Evolutionary conservation across 2,329 filamentous ascomycete species (phyloP).

Genomic region (Alternaria arbusti): DNA sequence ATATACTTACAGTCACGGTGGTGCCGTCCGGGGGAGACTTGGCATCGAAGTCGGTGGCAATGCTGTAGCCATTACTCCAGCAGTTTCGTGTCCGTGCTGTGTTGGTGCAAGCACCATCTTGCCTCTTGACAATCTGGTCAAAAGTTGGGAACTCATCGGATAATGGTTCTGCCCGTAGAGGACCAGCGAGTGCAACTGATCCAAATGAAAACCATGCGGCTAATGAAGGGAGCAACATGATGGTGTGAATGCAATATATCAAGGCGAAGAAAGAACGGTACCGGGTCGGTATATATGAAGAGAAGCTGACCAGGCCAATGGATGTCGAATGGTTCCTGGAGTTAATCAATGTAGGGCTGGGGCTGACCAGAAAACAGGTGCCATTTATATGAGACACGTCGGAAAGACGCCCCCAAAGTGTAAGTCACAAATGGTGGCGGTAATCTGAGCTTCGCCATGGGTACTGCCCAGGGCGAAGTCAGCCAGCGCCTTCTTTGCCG

Average conservation of each 20-base stretch:
- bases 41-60: slow-evolving; percentile 55
- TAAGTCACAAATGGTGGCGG: neutral
- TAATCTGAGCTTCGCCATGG: neutral
- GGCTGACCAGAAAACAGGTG: slow-evolving; percentile 6
- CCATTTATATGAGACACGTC: slow-evolving; percentile 23
- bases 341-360: slow-evolving; percentile 11
- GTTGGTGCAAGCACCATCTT: slow-evolving; percentile 50
- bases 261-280: slow-evolving; percentile 2
- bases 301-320: slow-evolving; percentile 16
- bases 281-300: slow-evolving; percentile 13
- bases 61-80: slow-evolving; percentile 53
- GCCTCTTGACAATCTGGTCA: slow-evolving; percentile 33
- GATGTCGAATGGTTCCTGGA: slow-evolving; percentile 8
- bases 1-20: slow-evolving; percentile 34
- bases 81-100: slow-evolving; percentile 49
- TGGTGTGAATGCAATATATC: slow-evolving; percentile 14
- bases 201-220: slow-evolving; percentile 34
- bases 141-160: slow-evolving; percentile 13
- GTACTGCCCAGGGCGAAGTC: neutral
- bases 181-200: slow-evolving; percentile 36
- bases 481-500: neutral
- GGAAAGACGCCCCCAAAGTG: neutral
- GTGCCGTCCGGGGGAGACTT: slow-evolving; percentile 51
- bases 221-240: slow-evolving; percentile 35
- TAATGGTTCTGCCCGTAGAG: slow-evolving; percentile 21